These are phyloP conservation scores for Kodamaea laetipori DNA, from an alignment of 805 yeast species.

Conservation along the genomic window DNA sequence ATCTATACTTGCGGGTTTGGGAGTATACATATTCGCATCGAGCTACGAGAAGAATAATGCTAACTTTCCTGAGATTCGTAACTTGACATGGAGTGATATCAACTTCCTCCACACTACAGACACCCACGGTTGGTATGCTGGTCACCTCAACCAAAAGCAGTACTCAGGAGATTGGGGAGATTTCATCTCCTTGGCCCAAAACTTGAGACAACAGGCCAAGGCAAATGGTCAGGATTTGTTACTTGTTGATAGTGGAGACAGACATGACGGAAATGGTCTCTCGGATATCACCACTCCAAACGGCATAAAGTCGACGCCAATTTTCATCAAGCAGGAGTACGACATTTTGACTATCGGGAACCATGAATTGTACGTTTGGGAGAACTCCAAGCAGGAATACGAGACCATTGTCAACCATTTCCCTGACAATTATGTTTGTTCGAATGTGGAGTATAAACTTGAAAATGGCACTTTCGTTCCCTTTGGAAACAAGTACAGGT, in stretches of 20 bases:
- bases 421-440: slow-evolving; percentile 65
- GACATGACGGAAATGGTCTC: slow-evolving; percentile 92
- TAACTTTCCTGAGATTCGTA: slow-evolving; percentile 32
- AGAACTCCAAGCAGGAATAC: slow-evolving; percentile 65
- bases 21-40: no score
- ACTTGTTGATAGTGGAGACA: slow-evolving; percentile 86
- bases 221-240: slow-evolving; percentile 60
- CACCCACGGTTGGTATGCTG: slow-evolving; percentile 96
- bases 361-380: slow-evolving; percentile 80
- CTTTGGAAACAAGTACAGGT: slow-evolving; percentile 67
- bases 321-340: slow-evolving; percentile 66
- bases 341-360: slow-evolving; percentile 87
- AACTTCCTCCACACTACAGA: slow-evolving; percentile 95
- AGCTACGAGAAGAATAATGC: no score
- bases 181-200: slow-evolving; percentile 65
- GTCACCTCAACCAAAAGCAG: slow-evolving; percentile 76
- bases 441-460: slow-evolving; percentile 64
- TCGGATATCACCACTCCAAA: slow-evolving; percentile 77
- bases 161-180: slow-evolving; percentile 94
- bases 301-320: slow-evolving; percentile 61
- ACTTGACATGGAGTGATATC: slow-evolving; percentile 66
- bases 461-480: slow-evolving; percentile 52
- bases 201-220: slow-evolving; percentile 49
- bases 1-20: no score
- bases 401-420: slow-evolving; percentile 58